These are phyloP conservation scores for Podospora australis DNA, from an alignment of 495 filamentous ascomycete genomes.

Conservation along the genomic window DNA sequence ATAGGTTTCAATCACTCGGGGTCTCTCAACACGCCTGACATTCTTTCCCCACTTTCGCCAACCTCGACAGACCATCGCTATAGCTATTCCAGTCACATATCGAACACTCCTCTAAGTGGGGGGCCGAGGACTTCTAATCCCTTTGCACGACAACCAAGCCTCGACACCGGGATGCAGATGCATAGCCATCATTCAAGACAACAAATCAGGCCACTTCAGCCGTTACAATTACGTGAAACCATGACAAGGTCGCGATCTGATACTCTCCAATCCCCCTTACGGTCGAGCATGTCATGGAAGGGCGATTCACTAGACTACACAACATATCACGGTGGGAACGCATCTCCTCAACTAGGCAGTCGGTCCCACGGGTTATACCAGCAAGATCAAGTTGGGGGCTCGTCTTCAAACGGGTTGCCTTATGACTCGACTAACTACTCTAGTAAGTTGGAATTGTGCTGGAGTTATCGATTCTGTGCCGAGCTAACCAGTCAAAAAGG, in stretches of 20 bases:
- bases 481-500: slow-evolving; percentile 17
- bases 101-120: slow-evolving; percentile 38
- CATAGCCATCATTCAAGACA: slow-evolving; percentile 35
- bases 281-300: slow-evolving; percentile 58
- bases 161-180: slow-evolving; percentile 42
- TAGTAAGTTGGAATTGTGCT: slow-evolving; percentile 32
- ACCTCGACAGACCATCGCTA: slow-evolving; percentile 46
- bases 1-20: slow-evolving; percentile 52
- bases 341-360: slow-evolving; percentile 39
- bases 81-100: slow-evolving; percentile 45
- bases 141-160: slow-evolving; percentile 46
- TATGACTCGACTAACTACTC: slow-evolving; percentile 49
- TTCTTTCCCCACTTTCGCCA: slow-evolving; percentile 49
- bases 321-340: slow-evolving; percentile 34
- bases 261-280: slow-evolving; percentile 51
- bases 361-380: slow-evolving; percentile 35
- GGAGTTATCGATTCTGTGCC: neutral
- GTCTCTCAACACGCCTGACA: slow-evolving; percentile 41
- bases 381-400: slow-evolving; percentile 21
- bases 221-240: slow-evolving; percentile 53
- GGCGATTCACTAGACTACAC: slow-evolving; percentile 52
- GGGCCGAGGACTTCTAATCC: slow-evolving; percentile 49
- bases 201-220: slow-evolving; percentile 46
- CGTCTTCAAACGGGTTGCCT: slow-evolving; percentile 24
- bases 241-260: slow-evolving; percentile 54